Percentiles rank a stretch among this genome's conserved stretches.
Conservation (phyloP, 257 asterid species). For the Hygrophila difformis region DNA sequence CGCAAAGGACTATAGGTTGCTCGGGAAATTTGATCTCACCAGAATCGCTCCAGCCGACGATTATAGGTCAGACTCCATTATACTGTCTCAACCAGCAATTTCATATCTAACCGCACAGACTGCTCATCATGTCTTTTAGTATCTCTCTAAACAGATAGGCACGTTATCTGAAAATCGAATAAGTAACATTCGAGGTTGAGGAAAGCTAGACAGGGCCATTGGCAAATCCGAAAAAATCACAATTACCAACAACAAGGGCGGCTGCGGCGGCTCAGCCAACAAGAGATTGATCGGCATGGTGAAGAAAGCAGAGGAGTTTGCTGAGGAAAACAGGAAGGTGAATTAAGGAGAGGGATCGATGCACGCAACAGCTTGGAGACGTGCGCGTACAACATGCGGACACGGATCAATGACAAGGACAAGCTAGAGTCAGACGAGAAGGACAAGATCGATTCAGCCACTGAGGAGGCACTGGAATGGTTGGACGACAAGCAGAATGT, state of each 20-base stretch:
- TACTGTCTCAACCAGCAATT: not conserved
- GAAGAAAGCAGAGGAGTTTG: slow-evolving; percentile 48
- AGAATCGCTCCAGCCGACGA: slow-evolving; percentile 81
- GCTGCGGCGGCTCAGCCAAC: no score
- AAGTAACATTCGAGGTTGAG: slow-evolving; percentile 78
- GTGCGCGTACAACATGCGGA: slow-evolving; percentile 69
- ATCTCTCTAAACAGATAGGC: no score
- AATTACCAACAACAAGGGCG: slow-evolving; percentile 50
- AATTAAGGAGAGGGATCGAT: slow-evolving; percentile 45
- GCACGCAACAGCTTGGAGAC: slow-evolving; percentile 79
- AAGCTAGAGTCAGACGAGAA: slow-evolving; percentile 64
- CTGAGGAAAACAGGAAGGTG: slow-evolving; percentile 49
- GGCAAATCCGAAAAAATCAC: slow-evolving; percentile 46
- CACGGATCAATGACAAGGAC: slow-evolving; percentile 72
- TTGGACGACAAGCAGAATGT: slow-evolving; percentile 65
- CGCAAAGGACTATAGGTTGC: slow-evolving; percentile 71
- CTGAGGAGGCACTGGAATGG: slow-evolving; percentile 79
- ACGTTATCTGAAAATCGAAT: no score
- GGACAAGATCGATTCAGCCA: slow-evolving; percentile 63
- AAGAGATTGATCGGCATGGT: slow-evolving; percentile 43
- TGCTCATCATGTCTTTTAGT: no score
- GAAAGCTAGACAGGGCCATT: slow-evolving; percentile 53
- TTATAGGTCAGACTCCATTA: slow-evolving; percentile 14
- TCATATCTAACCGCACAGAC: slow-evolving; percentile 26
- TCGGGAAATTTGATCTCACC: slow-evolving; percentile 68